Evolutionary conservation across 768 basidiomycete species (phyloP).

Genomic region (Scleroderma bovista): DNA sequence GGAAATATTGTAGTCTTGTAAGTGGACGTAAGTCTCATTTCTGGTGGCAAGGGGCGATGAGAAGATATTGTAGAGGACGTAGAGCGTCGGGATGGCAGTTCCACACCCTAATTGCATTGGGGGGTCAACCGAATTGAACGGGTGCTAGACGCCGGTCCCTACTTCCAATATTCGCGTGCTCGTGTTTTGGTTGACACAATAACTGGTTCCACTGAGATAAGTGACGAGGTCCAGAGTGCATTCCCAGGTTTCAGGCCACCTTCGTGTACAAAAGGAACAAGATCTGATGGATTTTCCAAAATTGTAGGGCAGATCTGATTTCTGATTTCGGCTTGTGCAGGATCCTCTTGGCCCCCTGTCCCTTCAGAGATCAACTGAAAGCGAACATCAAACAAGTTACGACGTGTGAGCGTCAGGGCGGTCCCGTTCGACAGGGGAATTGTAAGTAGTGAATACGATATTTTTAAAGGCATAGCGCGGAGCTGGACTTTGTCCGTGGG

Average conservation of each 20-base stretch:
- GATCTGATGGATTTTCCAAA: slow-evolving; percentile 83
- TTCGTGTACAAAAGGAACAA: slow-evolving; percentile 90
- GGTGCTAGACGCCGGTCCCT: background rate
- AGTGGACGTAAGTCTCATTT: slow-evolving; percentile 51
- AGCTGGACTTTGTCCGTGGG: slow-evolving; percentile 43
- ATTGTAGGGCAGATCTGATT: slow-evolving; percentile 43
- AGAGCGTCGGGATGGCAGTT: slow-evolving; percentile 80
- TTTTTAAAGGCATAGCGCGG: slow-evolving; percentile 56
- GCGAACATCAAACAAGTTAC: slow-evolving; percentile 94
- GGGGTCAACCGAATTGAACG: background rate
- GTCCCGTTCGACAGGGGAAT: slow-evolving; percentile 39
- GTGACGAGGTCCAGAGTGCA: slow-evolving; percentile 84
- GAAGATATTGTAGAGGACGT: slow-evolving; percentile 61
- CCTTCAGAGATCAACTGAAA: slow-evolving; percentile 80
- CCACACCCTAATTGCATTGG: slow-evolving; percentile 82
- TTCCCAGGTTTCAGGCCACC: slow-evolving; percentile 99
- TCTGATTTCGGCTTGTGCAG: slow-evolving; percentile 12
- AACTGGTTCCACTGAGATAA: slow-evolving; percentile 42
- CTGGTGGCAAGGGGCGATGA: slow-evolving; percentile 18
- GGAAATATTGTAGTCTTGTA: slow-evolving; percentile 90
- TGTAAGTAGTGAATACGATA: slow-evolving; percentile 75
- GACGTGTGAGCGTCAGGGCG: slow-evolving; percentile 48
- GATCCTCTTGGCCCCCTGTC: slow-evolving; percentile 27
- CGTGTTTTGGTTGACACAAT: slow-evolving; percentile 19
- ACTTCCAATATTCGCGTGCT: slow-evolving; percentile 75